Evolutionary conservation across 2,329 filamentous ascomycete genomes (phyloP).

Genomic region (Trichoderma gracile): DNA sequence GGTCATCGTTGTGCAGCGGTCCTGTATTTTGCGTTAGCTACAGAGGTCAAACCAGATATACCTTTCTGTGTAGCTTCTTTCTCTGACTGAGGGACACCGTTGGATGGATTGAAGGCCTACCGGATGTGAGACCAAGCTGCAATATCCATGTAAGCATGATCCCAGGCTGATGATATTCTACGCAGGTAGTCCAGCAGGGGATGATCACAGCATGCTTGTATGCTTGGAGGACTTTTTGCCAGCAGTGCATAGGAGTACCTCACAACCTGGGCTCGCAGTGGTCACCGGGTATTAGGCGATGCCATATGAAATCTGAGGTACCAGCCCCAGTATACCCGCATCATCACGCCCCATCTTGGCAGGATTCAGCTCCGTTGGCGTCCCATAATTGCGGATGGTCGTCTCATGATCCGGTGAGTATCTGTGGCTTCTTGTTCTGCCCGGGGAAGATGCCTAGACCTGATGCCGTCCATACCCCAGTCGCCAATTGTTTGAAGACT

Average conservation of each 20-base stretch:
- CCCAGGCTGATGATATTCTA: background rate
- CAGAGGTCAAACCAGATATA: background rate
- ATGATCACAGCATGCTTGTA: background rate
- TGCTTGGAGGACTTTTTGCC: background rate
- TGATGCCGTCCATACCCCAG: background rate
- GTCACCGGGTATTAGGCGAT: no score
- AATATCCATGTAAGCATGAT: background rate
- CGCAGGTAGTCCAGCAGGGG: background rate
- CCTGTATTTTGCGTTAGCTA: background rate
- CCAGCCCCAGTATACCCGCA: background rate
- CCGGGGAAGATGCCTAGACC: background rate
- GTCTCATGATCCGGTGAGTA: background rate
- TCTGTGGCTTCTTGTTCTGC: background rate
- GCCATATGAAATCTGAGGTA: background rate
- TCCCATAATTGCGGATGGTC: background rate
- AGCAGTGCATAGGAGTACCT: background rate
- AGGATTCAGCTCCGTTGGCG: background rate
- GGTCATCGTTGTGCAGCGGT: background rate
- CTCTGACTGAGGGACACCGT: background rate
- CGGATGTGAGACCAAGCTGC: background rate
- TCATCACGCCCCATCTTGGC: background rate
- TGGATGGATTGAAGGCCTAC: background rate
- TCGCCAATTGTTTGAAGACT: constrained; percentile 7
- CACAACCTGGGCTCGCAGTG: no score
- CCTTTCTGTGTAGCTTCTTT: background rate